Conservation (phyloP, 2,329 filamentous ascomycete species). For the Penicillium capsulatum region DNA sequence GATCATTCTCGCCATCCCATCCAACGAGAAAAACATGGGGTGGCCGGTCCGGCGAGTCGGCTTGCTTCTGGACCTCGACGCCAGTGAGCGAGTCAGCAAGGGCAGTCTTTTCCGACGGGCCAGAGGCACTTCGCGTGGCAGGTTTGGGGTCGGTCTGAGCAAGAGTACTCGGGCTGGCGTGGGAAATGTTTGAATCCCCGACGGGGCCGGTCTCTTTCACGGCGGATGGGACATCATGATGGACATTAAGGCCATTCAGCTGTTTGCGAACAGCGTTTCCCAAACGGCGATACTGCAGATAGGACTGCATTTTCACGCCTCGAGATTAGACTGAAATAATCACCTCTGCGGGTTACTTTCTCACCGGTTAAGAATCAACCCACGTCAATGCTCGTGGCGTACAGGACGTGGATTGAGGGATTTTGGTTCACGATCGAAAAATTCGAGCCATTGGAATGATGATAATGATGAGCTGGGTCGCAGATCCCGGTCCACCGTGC, state of each 20-base stretch:
- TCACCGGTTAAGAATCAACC: constrained; percentile 7
- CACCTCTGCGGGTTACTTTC: constrained; percentile 7
- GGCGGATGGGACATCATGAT: constrained; percentile 1
- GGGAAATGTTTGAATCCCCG: no score
- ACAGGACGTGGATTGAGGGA: neutral
- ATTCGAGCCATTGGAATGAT: neutral
- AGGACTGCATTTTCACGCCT: constrained; percentile 20
- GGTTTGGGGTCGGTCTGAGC: neutral
- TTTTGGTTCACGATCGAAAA: no score
- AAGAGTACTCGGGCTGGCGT: no score
- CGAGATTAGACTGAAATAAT: constrained; percentile 12
- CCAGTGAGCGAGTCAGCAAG: constrained; percentile 10
- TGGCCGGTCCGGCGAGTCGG: constrained; percentile 14
- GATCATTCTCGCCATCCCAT: constrained; percentile 39
- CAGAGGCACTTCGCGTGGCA: neutral
- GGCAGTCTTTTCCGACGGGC: constrained; percentile 3
- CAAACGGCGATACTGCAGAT: constrained; percentile 23
- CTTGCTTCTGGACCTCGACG: constrained; percentile 10
- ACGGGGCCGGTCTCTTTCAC: constrained; percentile 1
- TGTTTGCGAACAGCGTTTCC: constrained; percentile 17
- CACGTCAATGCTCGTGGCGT: neutral
- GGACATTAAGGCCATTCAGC: constrained; percentile 4
- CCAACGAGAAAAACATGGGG: constrained; percentile 37
- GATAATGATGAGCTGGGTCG: neutral
- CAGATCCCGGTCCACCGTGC: neutral